These are phyloP conservation scores for Salix viminalis DNA, from an alignment of 345 rosid genomes.

Conservation along the genomic window DNA sequence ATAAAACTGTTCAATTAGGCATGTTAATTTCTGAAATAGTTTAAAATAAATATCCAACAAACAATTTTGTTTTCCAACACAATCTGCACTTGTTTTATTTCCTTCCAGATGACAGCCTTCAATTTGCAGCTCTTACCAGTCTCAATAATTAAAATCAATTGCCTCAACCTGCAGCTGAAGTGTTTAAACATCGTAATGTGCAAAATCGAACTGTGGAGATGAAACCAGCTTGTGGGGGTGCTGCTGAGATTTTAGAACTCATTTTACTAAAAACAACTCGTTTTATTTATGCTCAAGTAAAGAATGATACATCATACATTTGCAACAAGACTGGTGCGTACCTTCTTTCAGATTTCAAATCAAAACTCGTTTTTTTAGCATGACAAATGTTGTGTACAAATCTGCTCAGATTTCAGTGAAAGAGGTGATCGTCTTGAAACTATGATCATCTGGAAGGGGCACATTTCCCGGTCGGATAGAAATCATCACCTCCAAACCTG, in stretches of 20 bases:
- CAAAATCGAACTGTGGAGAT: too few relatives aligned
- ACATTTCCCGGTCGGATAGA: conserved; percentile 25
- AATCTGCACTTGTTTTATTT: neutral
- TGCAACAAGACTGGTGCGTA: neutral
- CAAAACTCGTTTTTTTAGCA: conserved; percentile 1
- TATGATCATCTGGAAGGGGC: conserved; percentile 27
- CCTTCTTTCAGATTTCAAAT: conserved; percentile 42
- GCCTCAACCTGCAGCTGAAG: neutral
- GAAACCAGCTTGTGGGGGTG: too few relatives aligned
- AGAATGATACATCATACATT: neutral
- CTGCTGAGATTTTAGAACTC: neutral
- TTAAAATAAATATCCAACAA: neutral
- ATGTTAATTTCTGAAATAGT: neutral
- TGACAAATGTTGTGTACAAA: neutral
- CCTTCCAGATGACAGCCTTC: neutral
- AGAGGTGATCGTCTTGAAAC: conserved; percentile 24
- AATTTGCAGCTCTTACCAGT: neutral
- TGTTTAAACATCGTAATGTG: too few relatives aligned
- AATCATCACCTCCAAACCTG: conserved; percentile 24
- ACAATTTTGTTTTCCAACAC: neutral
- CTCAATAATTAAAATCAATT: neutral
- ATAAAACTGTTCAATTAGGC: neutral
- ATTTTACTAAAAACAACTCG: neutral
- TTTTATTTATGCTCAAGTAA: neutral
- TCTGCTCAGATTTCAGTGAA: conserved; percentile 22